Evolutionary conservation across 2,329 filamentous ascomycete genomes (phyloP).

Genomic region (Cladobotryum mycophilum): DNA sequence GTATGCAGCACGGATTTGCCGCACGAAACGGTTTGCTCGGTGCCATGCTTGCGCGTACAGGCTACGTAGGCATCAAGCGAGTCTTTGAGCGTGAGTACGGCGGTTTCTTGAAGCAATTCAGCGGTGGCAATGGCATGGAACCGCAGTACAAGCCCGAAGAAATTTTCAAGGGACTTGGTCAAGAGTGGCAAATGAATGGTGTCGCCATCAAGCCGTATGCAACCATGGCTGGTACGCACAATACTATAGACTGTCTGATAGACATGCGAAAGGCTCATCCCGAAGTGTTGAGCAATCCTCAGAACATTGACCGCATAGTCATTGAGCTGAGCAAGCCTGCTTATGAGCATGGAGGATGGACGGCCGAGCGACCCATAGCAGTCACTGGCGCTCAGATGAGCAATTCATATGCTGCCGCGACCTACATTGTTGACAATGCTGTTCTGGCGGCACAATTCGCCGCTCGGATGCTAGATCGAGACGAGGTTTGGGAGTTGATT

Average conservation of each 20-base stretch:
- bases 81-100: constrained; percentile 36
- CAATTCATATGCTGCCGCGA: constrained; percentile 28
- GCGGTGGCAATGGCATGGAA: constrained; percentile 13
- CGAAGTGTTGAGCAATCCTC: constrained; percentile 15
- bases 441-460: constrained; percentile 29
- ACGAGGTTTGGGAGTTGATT: constrained; percentile 30
- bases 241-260: constrained; percentile 27
- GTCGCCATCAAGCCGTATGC: constrained; percentile 34
- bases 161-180: constrained; percentile 26
- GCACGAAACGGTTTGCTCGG: constrained; percentile 36
- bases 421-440: constrained; percentile 30
- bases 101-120: constrained; percentile 35
- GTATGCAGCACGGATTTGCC: constrained; percentile 41
- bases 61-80: constrained; percentile 36
- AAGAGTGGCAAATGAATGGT: constrained; percentile 27
- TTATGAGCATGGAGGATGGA: constrained; percentile 32
- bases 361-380: constrained; percentile 26
- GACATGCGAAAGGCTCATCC: constrained; percentile 25
- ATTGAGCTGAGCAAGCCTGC: constrained; percentile 22
- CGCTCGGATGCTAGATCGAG: constrained; percentile 25
- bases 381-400: constrained; percentile 35
- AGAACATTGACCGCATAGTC: constrained; percentile 22
- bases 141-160: constrained; percentile 13
- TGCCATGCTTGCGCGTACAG: constrained; percentile 29
- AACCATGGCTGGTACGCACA: constrained; percentile 30